Percentiles rank a stretch among this genome's conserved stretches.
phyloP scores from a whole-genome alignment of 2,329 filamentous ascomycete genomes.

The Penicillium sp. region DNA sequence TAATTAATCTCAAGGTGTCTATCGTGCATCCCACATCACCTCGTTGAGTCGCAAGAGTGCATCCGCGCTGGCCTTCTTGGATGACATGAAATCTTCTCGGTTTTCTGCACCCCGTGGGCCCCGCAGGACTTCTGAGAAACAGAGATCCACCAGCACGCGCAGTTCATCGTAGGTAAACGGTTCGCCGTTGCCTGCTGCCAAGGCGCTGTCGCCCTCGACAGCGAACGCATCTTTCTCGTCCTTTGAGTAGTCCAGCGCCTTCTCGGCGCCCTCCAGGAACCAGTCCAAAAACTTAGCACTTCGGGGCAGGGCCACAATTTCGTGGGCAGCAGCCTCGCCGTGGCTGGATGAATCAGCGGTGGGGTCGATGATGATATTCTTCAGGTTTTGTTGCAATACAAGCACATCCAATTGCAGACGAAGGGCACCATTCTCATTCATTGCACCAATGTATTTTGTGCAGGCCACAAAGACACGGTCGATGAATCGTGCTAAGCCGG shows the following conservation, averaged over 20 bases:
- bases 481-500: conserved; percentile 75
- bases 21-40: conserved; percentile 53
- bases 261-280: conserved; percentile 53
- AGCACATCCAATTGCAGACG: conserved; percentile 92
- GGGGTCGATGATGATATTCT: conserved; percentile 71
- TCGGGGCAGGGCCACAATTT: conserved; percentile 47
- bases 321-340: conserved; percentile 24
- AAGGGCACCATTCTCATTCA: conserved; percentile 83
- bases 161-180: conserved; percentile 53
- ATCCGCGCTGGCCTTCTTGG: conserved; percentile 51
- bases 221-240: conserved; percentile 48
- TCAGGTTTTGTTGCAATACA: conserved; percentile 94
- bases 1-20: conserved; percentile 7
- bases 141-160: conserved; percentile 50
- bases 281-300: conserved; percentile 53
- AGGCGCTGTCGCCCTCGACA: conserved; percentile 37
- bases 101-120: conserved; percentile 47
- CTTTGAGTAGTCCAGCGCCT: conserved; percentile 49
- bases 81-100: conserved; percentile 51
- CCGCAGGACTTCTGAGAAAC: conserved; percentile 49
- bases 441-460: conserved; percentile 71
- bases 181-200: conserved; percentile 45
- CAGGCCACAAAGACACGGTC: conserved; percentile 78
- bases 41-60: conserved; percentile 50
- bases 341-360: conserved; percentile 12